Evolutionary conservation across 2,329 filamentous ascomycete genomes (phyloP), one percentile per base, ranked within the genome.

Genomic region (Remersonia thermophila): DNA sequence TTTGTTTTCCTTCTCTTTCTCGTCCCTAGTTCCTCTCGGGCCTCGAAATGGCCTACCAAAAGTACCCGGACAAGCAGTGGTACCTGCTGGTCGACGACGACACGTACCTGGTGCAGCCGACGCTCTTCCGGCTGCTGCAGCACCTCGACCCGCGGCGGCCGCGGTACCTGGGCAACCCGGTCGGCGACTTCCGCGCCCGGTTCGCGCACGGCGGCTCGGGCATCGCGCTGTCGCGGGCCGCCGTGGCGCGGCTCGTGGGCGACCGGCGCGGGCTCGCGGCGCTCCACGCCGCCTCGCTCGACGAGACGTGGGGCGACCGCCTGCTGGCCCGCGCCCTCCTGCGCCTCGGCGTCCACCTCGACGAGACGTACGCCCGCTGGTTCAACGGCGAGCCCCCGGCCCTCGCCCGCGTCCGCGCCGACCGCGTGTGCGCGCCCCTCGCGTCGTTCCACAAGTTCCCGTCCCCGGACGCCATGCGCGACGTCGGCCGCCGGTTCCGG

Each of bases 1-100:
- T n/a, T n/a, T n/a, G n/a, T n/a, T n/a, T n/a, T n/a, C n/a, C n/a
- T n/a, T n/a, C n/a, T n/a, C n/a, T n/a, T n/a, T n/a, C n/a, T n/a
- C n/a, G n/a, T n/a, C n/a, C n/a, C 27, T 40, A 73, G 69, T 72
- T 72, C 48, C 63, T 73, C 35, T 63, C 67, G 28, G 65, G 67
- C 30, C 62, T 75, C 45, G 66, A 73, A 44, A 60, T 69, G 41
- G 57, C 65, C 14, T 71, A 66, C 55, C 52, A 58, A 27, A 58
- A 54, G 12, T 57, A 72, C 48, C 70, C 69, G 0, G 51, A 58
- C 41, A 74, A 73, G 55, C 70, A 71, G 49, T 74, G 71, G 71
- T 74, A 73, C 47, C 51, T 73, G 42, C 64, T 74, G 43, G 52
- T 71, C 11, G 70, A 74, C 51, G 71, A 74, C 51, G 70, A 75